A percentile compares a stretch with the other conserved stretches of the same genome.
phyloP scores from a whole-genome alignment of 306 rosid genomes.

The Dicorynia guianensis region DNA sequence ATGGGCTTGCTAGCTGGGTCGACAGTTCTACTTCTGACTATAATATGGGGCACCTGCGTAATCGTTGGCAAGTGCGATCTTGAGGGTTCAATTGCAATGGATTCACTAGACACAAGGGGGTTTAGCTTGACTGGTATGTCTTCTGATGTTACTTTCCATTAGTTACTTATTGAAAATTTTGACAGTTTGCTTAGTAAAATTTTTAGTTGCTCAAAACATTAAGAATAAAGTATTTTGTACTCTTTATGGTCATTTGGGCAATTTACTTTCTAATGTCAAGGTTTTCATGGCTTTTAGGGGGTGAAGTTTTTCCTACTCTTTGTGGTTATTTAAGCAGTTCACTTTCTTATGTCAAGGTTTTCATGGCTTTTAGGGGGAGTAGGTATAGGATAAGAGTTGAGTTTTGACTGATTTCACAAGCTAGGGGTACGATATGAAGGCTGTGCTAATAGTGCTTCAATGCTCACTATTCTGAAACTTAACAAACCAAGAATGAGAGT shows the following conservation, averaged over 20 bases:
- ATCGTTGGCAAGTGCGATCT: conserved; percentile 80
- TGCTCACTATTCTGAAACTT: neutral
- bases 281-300: neutral
- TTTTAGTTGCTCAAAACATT: conserved; percentile 2
- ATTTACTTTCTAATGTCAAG: conserved; percentile 1
- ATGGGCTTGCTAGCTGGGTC: conserved; percentile 87
- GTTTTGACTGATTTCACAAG: too few relatives aligned
- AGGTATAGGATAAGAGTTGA: neutral
- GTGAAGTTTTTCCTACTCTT: neutral
- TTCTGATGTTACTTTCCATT: conserved; percentile 20
- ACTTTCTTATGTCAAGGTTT: too few relatives aligned
- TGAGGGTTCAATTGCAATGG: conserved; percentile 60
- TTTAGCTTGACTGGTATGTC: conserved; percentile 63
- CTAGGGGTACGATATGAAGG: too few relatives aligned
- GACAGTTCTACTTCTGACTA: conserved; percentile 71
- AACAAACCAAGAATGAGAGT: neutral
- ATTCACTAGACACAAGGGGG: conserved; percentile 58
- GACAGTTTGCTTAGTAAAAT: neutral
- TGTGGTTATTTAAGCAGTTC: too few relatives aligned
- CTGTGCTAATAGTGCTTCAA: too few relatives aligned
- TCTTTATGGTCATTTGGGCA: conserved; percentile 23
- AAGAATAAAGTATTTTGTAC: neutral
- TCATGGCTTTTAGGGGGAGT: neutral
- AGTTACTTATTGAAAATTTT: neutral
- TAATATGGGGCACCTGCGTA: conserved; percentile 75